A percentile compares a stretch with the other conserved stretches of the same genome.
Conservation (phyloP, 2,329 filamentous ascomycete species). For the Endothia cerciana region DNA sequence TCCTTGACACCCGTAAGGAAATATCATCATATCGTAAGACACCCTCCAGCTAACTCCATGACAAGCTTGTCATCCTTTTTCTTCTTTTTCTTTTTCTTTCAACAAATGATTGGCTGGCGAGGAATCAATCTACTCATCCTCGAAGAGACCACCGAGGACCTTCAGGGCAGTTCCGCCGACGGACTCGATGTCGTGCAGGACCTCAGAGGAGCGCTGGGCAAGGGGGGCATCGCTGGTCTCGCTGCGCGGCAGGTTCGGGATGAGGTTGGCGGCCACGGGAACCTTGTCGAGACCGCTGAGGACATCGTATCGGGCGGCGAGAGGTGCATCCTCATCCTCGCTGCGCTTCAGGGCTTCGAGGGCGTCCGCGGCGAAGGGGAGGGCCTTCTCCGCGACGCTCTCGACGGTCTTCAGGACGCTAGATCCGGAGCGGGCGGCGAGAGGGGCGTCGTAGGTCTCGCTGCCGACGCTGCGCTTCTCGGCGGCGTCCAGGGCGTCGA, state of each 20-base stretch:
- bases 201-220: slow-evolving; percentile 4
- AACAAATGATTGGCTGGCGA: no score
- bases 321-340: neutral
- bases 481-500: neutral
- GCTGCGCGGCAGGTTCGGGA: slow-evolving; percentile 6
- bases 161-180: slow-evolving; percentile 11
- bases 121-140: slow-evolving; percentile 2
- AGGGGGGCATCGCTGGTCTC: neutral
- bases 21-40: slow-evolving; percentile 3
- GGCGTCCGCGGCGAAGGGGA: neutral
- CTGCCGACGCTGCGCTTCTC: neutral
- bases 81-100: neutral
- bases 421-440: neutral
- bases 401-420: neutral
- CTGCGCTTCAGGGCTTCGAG: slow-evolving; percentile 10
- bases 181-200: slow-evolving; percentile 1
- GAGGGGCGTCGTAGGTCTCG: neutral
- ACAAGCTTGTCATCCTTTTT: neutral
- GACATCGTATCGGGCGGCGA: slow-evolving; percentile 1
- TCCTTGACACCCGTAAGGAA: slow-evolving; percentile 3
- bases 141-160: slow-evolving; percentile 10
- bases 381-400: neutral
- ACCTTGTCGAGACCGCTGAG: neutral
- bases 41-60: slow-evolving; percentile 4
- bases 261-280: neutral